phyloP scores from a whole-genome alignment of 164 flowering plant genomes.

The Berberis thunbergii region DNA sequence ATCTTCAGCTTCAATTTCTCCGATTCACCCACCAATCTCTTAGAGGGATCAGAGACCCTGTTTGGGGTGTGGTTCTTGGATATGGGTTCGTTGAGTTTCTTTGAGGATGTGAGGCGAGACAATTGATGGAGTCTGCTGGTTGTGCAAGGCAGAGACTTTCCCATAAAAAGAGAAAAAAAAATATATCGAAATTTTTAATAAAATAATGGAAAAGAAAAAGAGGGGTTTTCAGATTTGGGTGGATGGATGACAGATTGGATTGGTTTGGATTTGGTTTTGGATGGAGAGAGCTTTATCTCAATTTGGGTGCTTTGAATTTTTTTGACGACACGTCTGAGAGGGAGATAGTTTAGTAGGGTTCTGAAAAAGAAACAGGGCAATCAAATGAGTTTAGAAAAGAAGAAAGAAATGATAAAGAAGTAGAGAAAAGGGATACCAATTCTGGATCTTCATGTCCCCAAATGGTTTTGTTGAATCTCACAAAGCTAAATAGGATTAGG shows the following conservation, averaged over 20 bases:
- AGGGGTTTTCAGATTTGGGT: background rate
- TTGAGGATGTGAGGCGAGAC: conserved; percentile 1
- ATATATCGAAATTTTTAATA: too few species aligned
- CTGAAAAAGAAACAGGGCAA: too few species aligned
- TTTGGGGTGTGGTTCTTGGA: background rate
- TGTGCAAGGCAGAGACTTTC: conserved; percentile 14
- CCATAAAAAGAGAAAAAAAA: background rate
- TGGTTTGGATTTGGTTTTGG: background rate
- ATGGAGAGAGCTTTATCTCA: background rate
- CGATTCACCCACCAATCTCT: background rate
- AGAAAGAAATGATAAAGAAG: too few species aligned
- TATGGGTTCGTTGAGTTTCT: background rate
- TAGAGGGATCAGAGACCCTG: background rate
- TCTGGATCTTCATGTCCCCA: too few species aligned
- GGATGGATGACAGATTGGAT: background rate
- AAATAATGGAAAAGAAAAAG: background rate
- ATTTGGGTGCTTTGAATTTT: background rate
- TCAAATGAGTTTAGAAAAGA: too few species aligned
- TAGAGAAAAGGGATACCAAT: too few species aligned
- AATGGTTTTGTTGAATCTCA: too few species aligned
- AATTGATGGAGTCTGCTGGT: conserved; percentile 11
- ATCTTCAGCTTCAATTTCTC: conserved; percentile 9
- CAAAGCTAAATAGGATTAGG: too few species aligned
- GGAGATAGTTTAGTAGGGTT: background rate
- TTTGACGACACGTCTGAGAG: background rate